These are phyloP conservation scores for Astrothelium subdiscretum DNA, from an alignment of 495 filamentous ascomycete species.

Conservation along the genomic window DNA sequence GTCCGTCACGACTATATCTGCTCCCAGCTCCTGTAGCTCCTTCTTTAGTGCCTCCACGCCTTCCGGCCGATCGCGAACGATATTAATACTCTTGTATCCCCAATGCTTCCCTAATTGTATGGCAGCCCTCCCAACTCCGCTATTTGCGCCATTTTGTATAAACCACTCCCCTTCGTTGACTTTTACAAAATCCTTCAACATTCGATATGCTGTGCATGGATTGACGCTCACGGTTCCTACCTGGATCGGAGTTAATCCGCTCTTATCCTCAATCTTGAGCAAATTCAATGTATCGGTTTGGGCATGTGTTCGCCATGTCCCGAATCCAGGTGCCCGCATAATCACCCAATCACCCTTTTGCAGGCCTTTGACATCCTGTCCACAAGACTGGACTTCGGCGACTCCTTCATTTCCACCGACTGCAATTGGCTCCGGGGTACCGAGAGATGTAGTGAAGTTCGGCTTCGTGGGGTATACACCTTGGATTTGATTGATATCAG, in stretches of 20 bases:
- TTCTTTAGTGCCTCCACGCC: constrained; percentile 55
- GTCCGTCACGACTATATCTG: constrained; percentile 74
- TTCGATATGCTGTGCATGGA: constrained; percentile 82
- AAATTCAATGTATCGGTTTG: constrained; percentile 48
- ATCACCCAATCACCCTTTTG: constrained; percentile 83
- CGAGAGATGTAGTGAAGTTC: constrained; percentile 55
- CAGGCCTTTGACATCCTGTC: constrained; percentile 43
- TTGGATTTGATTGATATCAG: constrained; percentile 94
- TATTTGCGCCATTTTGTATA: constrained; percentile 93
- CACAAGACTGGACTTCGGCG: constrained; percentile 66
- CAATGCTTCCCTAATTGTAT: constrained; percentile 74
- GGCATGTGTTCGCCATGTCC: constrained; percentile 89
- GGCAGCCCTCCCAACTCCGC: constrained; percentile 76
- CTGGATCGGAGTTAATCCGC: constrained; percentile 58
- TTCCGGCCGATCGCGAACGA: constrained; percentile 58
- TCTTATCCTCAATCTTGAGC: constrained; percentile 52
- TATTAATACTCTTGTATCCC: constrained; percentile 80
- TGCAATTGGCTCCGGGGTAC: constrained; percentile 60
- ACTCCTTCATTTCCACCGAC: constrained; percentile 85
- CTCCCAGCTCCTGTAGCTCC: constrained; percentile 59
- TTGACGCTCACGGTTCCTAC: constrained; percentile 82
- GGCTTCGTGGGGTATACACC: constrained; percentile 90
- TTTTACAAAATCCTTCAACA: constrained; percentile 73
- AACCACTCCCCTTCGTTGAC: constrained; percentile 72
- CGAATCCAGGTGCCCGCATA: constrained; percentile 65